phyloP scores from a whole-genome alignment of 2,329 filamentous ascomycete genomes.

The Phyllosticta citrichinensis region DNA sequence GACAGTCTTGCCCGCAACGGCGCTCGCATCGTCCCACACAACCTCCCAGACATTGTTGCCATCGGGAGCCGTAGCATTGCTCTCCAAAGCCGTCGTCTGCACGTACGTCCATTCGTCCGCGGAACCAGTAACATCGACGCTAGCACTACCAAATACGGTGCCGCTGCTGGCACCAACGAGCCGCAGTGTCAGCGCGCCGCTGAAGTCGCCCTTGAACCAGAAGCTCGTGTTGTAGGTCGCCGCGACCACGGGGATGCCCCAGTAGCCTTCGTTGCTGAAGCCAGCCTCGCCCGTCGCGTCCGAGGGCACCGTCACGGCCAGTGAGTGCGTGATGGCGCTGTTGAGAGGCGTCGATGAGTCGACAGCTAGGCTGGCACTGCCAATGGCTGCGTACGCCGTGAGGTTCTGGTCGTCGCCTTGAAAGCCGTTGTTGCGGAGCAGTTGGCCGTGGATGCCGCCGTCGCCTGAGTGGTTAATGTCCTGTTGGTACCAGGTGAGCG shows the following conservation, averaged over 20 bases:
- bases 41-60: constrained; percentile 10
- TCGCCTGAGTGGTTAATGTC: constrained; percentile 12
- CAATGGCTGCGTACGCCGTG: constrained; percentile 23
- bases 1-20: constrained; percentile 1
- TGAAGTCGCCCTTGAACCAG: constrained; percentile 20
- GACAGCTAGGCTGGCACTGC: constrained; percentile 17
- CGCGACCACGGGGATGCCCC: constrained; percentile 10
- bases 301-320: constrained; percentile 4
- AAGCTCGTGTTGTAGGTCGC: constrained; percentile 9
- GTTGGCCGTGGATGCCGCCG: constrained; percentile 9
- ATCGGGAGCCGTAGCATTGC: constrained; percentile 6
- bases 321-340: constrained; percentile 5
- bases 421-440: constrained; percentile 11
- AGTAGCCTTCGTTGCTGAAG: constrained; percentile 12
- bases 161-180: constrained; percentile 5
- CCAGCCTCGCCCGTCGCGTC: constrained; percentile 4
- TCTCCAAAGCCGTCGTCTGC: background rate
- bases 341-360: constrained; percentile 1
- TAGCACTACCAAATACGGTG: constrained; percentile 4
- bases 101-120: background rate
- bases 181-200: constrained; percentile 14
- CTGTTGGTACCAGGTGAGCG: background rate
- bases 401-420: constrained; percentile 12
- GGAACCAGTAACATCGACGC: background rate
- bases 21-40: constrained; percentile 6